Conservation (phyloP, 495 filamentous ascomycete genomes). For the Parathielavia appendiculata region DNA sequence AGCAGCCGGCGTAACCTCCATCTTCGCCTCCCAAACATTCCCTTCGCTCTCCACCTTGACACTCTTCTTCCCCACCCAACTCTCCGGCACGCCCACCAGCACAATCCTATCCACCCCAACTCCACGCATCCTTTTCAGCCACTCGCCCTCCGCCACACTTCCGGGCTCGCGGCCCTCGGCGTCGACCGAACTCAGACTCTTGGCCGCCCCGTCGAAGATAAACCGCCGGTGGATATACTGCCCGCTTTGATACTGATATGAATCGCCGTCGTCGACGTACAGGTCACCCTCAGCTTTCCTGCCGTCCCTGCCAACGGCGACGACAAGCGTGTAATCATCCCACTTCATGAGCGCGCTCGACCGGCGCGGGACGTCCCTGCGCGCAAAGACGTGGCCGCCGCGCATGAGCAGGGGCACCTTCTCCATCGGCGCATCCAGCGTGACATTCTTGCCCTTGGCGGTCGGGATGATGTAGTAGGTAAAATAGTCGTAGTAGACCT, state of each 20-base stretch:
- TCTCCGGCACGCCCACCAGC: conserved; percentile 65
- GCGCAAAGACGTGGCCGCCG: conserved; percentile 85
- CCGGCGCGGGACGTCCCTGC: conserved; percentile 79
- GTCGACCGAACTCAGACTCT: conserved; percentile 49
- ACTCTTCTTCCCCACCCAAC: conserved; percentile 58
- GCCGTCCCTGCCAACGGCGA: conserved; percentile 64
- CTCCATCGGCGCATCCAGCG: conserved; percentile 70
- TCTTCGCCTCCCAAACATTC: conserved; percentile 50
- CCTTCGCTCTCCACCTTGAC: conserved; percentile 68
- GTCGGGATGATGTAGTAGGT: conserved; percentile 70
- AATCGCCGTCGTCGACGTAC: conserved; percentile 92
- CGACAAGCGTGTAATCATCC: conserved; percentile 88
- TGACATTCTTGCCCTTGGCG: conserved; percentile 57
- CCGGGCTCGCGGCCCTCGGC: conserved; percentile 49
- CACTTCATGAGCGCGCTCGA: conserved; percentile 84
- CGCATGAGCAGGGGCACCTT: conserved; percentile 85
- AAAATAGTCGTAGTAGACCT: conserved; percentile 92
- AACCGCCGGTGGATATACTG: conserved; percentile 84
- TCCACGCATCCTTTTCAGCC: conserved; percentile 66
- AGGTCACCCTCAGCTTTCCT: conserved; percentile 76
- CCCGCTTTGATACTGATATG: conserved; percentile 78
- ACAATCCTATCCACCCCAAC: conserved; percentile 80
- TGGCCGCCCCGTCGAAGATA: conserved; percentile 41
- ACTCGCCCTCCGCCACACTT: conserved; percentile 63
- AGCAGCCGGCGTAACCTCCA: conserved; percentile 58